phyloP scores from a whole-genome alignment of 2,329 filamentous ascomycete genomes.

The Chaetothyriales sp. region DNA sequence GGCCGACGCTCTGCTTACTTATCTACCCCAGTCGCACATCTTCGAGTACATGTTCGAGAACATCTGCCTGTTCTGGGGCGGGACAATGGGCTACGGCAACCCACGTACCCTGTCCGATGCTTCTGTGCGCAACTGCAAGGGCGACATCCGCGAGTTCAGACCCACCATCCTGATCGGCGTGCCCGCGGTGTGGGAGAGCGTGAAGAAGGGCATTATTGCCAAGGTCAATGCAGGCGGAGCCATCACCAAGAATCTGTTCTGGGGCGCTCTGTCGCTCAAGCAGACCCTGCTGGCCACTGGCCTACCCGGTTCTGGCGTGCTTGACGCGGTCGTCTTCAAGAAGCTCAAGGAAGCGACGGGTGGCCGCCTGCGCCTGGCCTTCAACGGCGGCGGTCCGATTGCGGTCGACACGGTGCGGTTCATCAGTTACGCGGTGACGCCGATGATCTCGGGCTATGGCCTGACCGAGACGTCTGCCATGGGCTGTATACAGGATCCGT shows the following conservation, averaged over 20 bases:
- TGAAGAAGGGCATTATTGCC: conserved; percentile 80
- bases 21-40: conserved; percentile 88
- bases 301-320: conserved; percentile 45
- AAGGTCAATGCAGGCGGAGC: conserved; percentile 59
- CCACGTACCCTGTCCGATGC: conserved; percentile 74
- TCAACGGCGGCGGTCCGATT: conserved; percentile 89
- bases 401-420: conserved; percentile 78
- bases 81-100: conserved; percentile 83
- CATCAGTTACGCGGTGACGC: conserved; percentile 78
- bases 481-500: conserved; percentile 47
- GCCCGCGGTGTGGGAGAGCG: conserved; percentile 90
- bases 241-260: conserved; percentile 66
- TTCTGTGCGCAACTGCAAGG: conserved; percentile 76
- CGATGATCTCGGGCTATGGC: conserved; percentile 89
- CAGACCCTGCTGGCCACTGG: conserved; percentile 41
- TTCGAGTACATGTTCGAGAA: conserved; percentile 95
- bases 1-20: conserved; percentile 68
- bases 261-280: conserved; percentile 48
- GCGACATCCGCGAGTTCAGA: conserved; percentile 82
- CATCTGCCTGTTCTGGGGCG: conserved; percentile 73
- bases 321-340: conserved; percentile 78
- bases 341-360: conserved; percentile 85
- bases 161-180: conserved; percentile 89
- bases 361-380: conserved; percentile 69
- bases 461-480: conserved; percentile 78